phyloP scores from a whole-genome alignment of 306 rosid species.

The Acmispon strigosus region DNA sequence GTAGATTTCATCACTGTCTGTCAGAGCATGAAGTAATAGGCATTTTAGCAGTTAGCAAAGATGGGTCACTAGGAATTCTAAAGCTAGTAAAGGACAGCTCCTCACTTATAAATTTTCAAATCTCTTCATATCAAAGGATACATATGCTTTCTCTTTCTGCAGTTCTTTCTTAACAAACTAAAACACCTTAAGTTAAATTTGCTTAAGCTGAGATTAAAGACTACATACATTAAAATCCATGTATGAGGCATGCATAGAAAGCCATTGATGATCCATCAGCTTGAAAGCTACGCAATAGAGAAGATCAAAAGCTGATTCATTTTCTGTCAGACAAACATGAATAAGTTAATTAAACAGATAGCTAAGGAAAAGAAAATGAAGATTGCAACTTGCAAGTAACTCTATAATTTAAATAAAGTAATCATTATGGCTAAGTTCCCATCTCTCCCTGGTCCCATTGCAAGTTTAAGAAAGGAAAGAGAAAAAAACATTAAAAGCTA shows the following conservation, averaged over 20 bases:
- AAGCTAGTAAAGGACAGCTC: not conserved
- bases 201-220: conserved; percentile 11
- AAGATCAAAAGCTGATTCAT: conserved; percentile 84
- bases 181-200: not conserved
- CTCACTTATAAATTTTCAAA: not conserved
- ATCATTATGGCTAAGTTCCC: not conserved
- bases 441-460: not conserved
- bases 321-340: conserved; percentile 50
- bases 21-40: conserved; percentile 2
- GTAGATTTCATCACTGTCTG: conserved; percentile 96
- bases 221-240: conserved; percentile 95
- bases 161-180: not conserved
- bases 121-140: not conserved
- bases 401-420: not conserved
- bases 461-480: not conserved
- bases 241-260: conserved; percentile 92
- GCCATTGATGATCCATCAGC: conserved; percentile 99
- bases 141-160: not conserved
- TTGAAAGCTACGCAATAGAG: conserved; percentile 95
- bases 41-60: conserved; percentile 24
- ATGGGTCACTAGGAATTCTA: not conserved
- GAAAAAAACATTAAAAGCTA: not conserved
- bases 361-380: not conserved
- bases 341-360: conserved; percentile 1
- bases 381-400: not conserved